Evolutionary conservation across 352 stramenopile genomes (phyloP).

Genomic region (Pythium coloratum): DNA sequence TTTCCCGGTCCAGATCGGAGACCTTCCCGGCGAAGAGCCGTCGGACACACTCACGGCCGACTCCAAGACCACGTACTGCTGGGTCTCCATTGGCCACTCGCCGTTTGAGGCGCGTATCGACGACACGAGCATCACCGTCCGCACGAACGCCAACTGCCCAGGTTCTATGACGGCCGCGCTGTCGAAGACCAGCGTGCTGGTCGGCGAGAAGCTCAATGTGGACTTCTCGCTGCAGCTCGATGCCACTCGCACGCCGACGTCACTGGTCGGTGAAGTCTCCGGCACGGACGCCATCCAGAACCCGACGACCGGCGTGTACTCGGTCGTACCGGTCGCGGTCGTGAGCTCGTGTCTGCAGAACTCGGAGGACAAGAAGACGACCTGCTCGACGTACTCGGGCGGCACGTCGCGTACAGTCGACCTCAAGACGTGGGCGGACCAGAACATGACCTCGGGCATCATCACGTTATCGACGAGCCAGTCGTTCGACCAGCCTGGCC

Average conservation of each 20-base stretch:
- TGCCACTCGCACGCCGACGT: conserved; percentile 45
- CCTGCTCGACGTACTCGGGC: conserved; percentile 67
- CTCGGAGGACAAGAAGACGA: conserved; percentile 36
- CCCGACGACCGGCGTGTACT: conserved; percentile 53
- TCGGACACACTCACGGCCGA: conserved; percentile 44
- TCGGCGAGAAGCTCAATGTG: conserved; percentile 54
- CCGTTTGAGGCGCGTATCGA: conserved; percentile 61
- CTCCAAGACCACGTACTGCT: conserved; percentile 77
- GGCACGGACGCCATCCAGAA: conserved; percentile 49
- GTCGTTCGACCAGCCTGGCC: conserved; percentile 52
- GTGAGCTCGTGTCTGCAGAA: conserved; percentile 67
- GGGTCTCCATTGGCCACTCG: conserved; percentile 50
- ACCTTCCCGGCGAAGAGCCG: conserved; percentile 52
- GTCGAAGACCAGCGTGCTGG: conserved; percentile 47
- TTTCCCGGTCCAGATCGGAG: conserved; percentile 75
- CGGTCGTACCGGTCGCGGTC: conserved; percentile 69
- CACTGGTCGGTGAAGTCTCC: conserved; percentile 69
- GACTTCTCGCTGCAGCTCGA: conserved; percentile 70
- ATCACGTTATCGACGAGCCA: conserved; percentile 57
- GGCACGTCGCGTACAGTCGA: conserved; percentile 57
- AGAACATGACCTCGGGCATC: conserved; percentile 62
- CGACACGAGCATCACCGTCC: conserved; percentile 49
- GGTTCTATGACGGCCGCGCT: conserved; percentile 60
- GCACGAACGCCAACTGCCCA: conserved; percentile 67
- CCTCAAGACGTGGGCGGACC: conserved; percentile 47